Evolutionary conservation across 176 grass and related monocot species (phyloP).

Genomic region (Luzula sylvatica): DNA sequence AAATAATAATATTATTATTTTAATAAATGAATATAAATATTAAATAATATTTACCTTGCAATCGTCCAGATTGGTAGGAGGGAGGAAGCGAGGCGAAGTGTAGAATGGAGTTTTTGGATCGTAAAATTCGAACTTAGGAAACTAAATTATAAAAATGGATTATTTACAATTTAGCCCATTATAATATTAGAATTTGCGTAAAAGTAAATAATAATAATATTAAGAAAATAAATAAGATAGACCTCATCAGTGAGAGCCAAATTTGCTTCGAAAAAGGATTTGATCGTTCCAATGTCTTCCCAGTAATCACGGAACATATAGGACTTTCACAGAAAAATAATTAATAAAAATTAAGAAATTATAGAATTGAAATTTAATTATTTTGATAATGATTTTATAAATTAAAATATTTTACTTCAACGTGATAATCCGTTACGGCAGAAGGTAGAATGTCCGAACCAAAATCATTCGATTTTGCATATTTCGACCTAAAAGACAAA

Average conservation of each 20-base stretch:
- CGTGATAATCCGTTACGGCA: conserved; percentile 45
- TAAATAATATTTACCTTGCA: conserved; percentile 34
- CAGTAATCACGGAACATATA: conserved; percentile 63
- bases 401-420: conserved; percentile 30
- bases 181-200: not conserved
- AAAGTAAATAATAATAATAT: too few species aligned
- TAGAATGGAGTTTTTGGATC: conserved; percentile 63
- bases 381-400: not conserved
- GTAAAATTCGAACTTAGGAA: conserved; percentile 57
- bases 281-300: conserved; percentile 81
- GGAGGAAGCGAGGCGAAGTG: conserved; percentile 46
- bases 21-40: not conserved
- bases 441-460: conserved; percentile 60
- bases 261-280: conserved; percentile 72
- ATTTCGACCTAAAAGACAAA: conserved; percentile 38
- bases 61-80: conserved; percentile 49
- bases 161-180: not conserved
- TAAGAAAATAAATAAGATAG: too few species aligned
- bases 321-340: conserved; percentile 30
- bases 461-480: conserved; percentile 58
- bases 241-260: conserved; percentile 70
- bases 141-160: conserved; percentile 28
- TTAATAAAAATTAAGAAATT: not conserved
- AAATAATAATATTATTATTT: conserved; percentile 8
- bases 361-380: not conserved